A percentile compares a stretch with the other conserved stretches of the same genome.
Conservation (phyloP, 2,329 filamentous ascomycete species). For the Arthroderma sp. region DNA sequence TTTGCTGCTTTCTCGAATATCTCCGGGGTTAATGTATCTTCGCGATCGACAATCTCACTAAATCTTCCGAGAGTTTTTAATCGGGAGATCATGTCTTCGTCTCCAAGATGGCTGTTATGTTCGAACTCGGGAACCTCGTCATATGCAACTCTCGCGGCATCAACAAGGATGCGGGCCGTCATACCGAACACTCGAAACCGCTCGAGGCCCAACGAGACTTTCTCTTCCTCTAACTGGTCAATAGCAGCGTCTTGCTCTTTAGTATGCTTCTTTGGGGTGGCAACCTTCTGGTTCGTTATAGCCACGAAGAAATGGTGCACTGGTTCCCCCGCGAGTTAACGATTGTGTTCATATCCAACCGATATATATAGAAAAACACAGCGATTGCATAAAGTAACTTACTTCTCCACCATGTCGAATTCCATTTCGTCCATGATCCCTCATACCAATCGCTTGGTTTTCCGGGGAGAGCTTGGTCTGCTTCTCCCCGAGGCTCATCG, state of each 20-base stretch:
- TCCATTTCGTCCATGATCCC: constrained; percentile 69
- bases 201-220: constrained; percentile 36
- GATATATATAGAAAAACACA: neutral
- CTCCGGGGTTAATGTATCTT: constrained; percentile 42
- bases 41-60: constrained; percentile 38
- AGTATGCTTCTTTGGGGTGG: constrained; percentile 40
- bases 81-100: constrained; percentile 52
- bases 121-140: constrained; percentile 74
- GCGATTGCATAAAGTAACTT: constrained; percentile 14
- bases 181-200: constrained; percentile 87
- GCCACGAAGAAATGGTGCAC: constrained; percentile 91
- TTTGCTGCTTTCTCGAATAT: constrained; percentile 42
- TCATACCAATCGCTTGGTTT: constrained; percentile 63
- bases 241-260: constrained; percentile 33
- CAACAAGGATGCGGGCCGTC: constrained; percentile 82
- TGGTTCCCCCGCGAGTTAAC: constrained; percentile 20
- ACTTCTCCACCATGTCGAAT: constrained; percentile 61
- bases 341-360: neutral
- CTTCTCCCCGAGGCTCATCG: constrained; percentile 42
- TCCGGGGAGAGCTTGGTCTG: constrained; percentile 34
- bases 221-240: constrained; percentile 34
- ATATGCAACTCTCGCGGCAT: constrained; percentile 76
- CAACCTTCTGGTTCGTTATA: constrained; percentile 56
- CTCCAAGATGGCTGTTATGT: constrained; percentile 51
- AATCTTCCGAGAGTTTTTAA: constrained; percentile 47